These are phyloP conservation scores for Botrytis pseudocinerea DNA, from an alignment of 2,329 filamentous ascomycete genomes.

Conservation along the genomic window DNA sequence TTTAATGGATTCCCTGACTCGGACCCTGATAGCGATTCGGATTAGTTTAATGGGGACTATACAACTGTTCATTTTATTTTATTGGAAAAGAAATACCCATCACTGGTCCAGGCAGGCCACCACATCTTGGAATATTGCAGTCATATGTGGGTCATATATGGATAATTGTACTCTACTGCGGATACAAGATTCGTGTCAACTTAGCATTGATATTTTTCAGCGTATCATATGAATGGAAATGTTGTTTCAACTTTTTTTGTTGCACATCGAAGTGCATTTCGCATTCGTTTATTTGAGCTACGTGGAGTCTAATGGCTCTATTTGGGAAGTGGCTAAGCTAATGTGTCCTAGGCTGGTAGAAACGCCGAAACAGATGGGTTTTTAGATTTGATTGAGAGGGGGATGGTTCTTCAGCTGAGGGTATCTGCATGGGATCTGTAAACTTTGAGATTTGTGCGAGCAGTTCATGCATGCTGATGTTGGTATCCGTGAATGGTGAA, in stretches of 20 bases:
- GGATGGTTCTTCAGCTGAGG: neutral
- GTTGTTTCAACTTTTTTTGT: conserved; percentile 11
- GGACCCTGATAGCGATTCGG: conserved; percentile 38
- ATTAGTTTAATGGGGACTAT: conserved; percentile 28
- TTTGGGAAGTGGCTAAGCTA: neutral
- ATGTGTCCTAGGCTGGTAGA: conserved; percentile 1
- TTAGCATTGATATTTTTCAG: conserved; percentile 6
- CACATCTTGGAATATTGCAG: conserved; percentile 1
- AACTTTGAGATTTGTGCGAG: neutral
- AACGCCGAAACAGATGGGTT: neutral
- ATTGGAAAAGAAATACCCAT: neutral
- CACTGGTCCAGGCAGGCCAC: neutral
- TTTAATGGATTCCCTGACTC: conserved; percentile 58
- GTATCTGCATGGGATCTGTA: neutral
- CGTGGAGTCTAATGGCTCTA: neutral
- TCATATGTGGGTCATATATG: conserved; percentile 18
- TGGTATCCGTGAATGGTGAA: neutral
- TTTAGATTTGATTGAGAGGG: neutral
- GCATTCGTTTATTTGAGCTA: conserved; percentile 22
- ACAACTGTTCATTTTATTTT: neutral
- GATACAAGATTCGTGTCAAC: conserved; percentile 8
- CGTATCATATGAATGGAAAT: conserved; percentile 19
- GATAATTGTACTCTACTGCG: conserved; percentile 9
- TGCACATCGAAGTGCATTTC: conserved; percentile 22
- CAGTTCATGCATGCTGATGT: conserved; percentile 1